Percentiles rank a stretch among this genome's conserved stretches.
These are phyloP conservation scores for Rhododendron henanense DNA, from an alignment of 148 eudicot genomes.

Conservation along the genomic window DNA sequence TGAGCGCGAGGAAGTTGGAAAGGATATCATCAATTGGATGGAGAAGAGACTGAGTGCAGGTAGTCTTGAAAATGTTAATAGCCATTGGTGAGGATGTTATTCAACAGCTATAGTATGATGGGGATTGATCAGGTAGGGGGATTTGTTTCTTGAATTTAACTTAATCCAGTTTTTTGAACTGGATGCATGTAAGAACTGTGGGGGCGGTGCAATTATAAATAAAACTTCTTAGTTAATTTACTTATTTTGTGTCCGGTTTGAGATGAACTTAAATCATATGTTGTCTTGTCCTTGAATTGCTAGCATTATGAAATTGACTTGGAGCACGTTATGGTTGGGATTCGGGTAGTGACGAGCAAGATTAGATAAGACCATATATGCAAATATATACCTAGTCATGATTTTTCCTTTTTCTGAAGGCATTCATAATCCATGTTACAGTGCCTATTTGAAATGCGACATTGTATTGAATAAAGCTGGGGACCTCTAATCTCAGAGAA, in stretches of 20 bases:
- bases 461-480: neutral
- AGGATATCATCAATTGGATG: conserved; percentile 89
- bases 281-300: neutral
- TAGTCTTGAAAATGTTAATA: conserved; percentile 13
- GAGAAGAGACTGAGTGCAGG: conserved; percentile 35
- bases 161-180: neutral
- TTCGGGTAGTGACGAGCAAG: neutral
- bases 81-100: conserved; percentile 17
- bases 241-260: neutral
- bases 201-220: neutral
- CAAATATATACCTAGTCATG: neutral
- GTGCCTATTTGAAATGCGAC: neutral
- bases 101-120: neutral
- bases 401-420: neutral
- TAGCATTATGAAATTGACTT: neutral
- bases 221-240: neutral
- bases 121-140: neutral
- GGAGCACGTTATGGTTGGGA: neutral
- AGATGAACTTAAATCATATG: neutral
- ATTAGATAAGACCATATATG: neutral
- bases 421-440: neutral
- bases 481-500: neutral
- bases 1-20: conserved; percentile 80
- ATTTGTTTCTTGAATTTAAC: neutral
- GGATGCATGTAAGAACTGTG: neutral